Base-by-base conservation (phyloP, 2,329 filamentous ascomycete genomes). In the Phialophora expanda region DNA sequence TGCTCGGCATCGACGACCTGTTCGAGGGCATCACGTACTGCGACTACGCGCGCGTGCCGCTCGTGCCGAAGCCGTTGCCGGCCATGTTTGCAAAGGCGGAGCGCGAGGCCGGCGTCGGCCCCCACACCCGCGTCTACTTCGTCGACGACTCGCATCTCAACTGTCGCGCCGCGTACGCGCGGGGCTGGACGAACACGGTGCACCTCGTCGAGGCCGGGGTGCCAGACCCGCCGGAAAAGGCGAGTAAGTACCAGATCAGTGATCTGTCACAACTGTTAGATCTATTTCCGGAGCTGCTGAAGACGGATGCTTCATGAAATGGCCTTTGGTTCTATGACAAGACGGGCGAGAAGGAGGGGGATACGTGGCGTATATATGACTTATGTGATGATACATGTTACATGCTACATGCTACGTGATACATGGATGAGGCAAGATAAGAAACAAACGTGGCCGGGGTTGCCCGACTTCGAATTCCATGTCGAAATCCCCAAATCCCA, bases 11-110 rank as follows among this genome's bases (percentile, higher is more conserved):
- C 26, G 93, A 96, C 1, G 92, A 97, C 75, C 80, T 94, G 28
- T 99, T 99, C 75, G 94, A 98, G 69, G 95, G 95, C 7, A 87
- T 98, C 67, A 99, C 95, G 0, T 99, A 88, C 77, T 99, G 96
- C 76, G 92, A 99, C 78, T 99, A 99, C 78, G 84, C 82, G 11
- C 80, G 85, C 17, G 81, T 86, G 50, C 89, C 87, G 5, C 84
- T 99, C 68, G 79, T 96, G 55, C 97, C 95, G 82, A 99, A 99
- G 77, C 95, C 95, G 2, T 85, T 90, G 64, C 83, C 84, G 60
- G 87, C 88, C 59, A 95, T 96, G 90, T 99, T 88, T 76, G 85
- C 85, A 44, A 97, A 95, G 79, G 95, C 91, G 5, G 97, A 98
- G 90, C 82, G 78, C 55, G 90, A 98, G 73, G 93, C 94, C 0